Evolutionary conservation across 1,284 basidiomycete species (phyloP).

Genomic region (Hypsizygus ulmarius): DNA sequence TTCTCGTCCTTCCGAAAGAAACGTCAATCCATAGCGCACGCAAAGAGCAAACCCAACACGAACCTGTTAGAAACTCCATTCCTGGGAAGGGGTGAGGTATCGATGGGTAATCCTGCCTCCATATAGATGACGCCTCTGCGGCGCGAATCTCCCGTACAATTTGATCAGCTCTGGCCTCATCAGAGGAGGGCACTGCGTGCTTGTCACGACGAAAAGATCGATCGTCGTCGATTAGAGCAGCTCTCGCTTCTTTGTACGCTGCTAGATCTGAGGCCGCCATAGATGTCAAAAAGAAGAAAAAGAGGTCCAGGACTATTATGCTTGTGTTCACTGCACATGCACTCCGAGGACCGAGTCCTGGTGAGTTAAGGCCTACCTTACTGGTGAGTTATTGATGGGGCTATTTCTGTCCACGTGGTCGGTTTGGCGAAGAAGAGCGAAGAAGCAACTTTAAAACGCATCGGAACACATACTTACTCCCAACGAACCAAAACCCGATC

Average conservation of each 20-base stretch:
- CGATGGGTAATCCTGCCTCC: constrained; percentile 51
- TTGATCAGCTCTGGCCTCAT: constrained; percentile 53
- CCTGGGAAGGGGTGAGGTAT: constrained; percentile 66
- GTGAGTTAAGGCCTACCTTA: too few species aligned
- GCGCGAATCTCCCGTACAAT: constrained; percentile 52
- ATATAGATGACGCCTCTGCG: constrained; percentile 54
- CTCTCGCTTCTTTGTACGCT: constrained; percentile 42
- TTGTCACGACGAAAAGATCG: constrained; percentile 37
- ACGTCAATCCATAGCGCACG: background rate
- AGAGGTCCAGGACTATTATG: background rate
- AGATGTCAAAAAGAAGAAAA: background rate
- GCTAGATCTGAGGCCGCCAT: constrained; percentile 22
- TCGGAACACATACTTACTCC: too few species aligned
- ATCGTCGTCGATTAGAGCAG: constrained; percentile 50
- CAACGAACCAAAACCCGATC: too few species aligned
- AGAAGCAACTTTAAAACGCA: too few species aligned
- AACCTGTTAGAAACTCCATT: constrained; percentile 73
- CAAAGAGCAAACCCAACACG: constrained; percentile 8
- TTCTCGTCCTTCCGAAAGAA: constrained; percentile 40
- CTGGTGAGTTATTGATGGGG: too few species aligned
- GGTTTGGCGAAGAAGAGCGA: too few species aligned
- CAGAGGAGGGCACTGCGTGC: constrained; percentile 27
- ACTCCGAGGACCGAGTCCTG: too few species aligned
- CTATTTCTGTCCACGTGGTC: too few species aligned
- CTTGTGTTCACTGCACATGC: too few species aligned